Evolutionary conservation across 148 eudicot species (phyloP), one percentile per base, ranked within the genome.

Genomic region (Agrostemma githago): DNA sequence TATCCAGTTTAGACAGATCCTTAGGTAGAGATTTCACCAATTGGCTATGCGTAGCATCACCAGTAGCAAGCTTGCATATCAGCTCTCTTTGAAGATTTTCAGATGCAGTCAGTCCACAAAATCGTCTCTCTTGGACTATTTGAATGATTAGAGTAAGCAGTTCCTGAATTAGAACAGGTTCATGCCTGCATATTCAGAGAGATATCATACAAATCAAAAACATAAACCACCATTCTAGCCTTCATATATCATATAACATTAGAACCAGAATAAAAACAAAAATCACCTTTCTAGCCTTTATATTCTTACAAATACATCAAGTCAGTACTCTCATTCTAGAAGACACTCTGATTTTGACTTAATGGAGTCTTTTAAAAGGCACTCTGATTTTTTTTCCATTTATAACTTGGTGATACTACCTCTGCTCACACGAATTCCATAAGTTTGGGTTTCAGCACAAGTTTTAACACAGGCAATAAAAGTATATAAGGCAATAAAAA

Each of bases 1-100:
- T 74, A 71, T 84, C 82, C 44, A 81, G 64, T 77, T 92, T 92
- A 19, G 92, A 79, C 54, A 90, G 90, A 70, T 96, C 99, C 58
- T 81, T 85, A 66, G 97, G 96, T 43, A 92, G 89, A 76, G 96
- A 89, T 72, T 96, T 92, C 67, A 89, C 87, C 80, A 96, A 82
- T 84, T 96, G 93, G 80, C 99, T 96, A 68, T 79, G 99, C 15
- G 99, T 92, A 66, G 96, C 88, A 80, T 92, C 90, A 44, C 97
- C 96, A 48, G 87, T 86, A 19, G 97, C 88, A 64, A 96, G 91
- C 88, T 90, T 96, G 83, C 84, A 88, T 11, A 90, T 80, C 72
- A 96, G 82, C 80, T 96, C 99, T 61, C 99, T 87, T 80, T 89
- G 88, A 83, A 96, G 81, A 82, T 86, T 89, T 79, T 88, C 94